These are phyloP conservation scores for Colletotrichum sp. DNA, from an alignment of 2,329 filamentous ascomycete species.

Conservation along the genomic window DNA sequence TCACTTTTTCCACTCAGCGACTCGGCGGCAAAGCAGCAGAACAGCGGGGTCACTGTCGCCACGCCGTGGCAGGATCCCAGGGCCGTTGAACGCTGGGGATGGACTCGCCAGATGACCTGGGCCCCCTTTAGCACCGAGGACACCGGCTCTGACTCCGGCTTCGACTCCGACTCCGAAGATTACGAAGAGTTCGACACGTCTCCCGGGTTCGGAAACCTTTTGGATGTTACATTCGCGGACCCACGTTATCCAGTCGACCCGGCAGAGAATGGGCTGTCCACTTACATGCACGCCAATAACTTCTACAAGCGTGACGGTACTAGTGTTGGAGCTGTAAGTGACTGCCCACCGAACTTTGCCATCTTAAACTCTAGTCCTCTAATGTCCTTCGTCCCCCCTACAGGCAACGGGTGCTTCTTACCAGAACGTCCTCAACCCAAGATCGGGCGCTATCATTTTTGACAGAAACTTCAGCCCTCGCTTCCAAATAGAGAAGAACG, in stretches of 20 bases:
- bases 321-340: background rate
- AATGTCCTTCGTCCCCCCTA: background rate
- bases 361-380: background rate
- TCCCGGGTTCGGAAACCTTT: background rate
- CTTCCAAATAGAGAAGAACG: background rate
- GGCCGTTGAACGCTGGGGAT: background rate
- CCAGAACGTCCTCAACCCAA: background rate
- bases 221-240: background rate
- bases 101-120: background rate
- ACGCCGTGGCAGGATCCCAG: background rate
- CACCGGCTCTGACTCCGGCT: background rate
- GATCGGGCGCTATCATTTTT: background rate
- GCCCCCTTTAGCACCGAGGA: background rate
- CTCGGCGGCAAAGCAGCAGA: background rate
- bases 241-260: background rate
- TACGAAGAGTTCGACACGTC: background rate
- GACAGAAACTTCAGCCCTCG: background rate
- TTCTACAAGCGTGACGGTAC: background rate
- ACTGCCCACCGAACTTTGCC: background rate
- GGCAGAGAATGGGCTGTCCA: background rate
- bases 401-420: background rate
- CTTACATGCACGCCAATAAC: background rate
- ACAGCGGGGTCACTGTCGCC: background rate
- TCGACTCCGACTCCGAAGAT: background rate
- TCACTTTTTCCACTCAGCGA: background rate